Percentiles rank a stretch among this genome's conserved stretches.
Conservation (phyloP, 2,329 filamentous ascomycete species). For the Samsoniella hepiali region DNA sequence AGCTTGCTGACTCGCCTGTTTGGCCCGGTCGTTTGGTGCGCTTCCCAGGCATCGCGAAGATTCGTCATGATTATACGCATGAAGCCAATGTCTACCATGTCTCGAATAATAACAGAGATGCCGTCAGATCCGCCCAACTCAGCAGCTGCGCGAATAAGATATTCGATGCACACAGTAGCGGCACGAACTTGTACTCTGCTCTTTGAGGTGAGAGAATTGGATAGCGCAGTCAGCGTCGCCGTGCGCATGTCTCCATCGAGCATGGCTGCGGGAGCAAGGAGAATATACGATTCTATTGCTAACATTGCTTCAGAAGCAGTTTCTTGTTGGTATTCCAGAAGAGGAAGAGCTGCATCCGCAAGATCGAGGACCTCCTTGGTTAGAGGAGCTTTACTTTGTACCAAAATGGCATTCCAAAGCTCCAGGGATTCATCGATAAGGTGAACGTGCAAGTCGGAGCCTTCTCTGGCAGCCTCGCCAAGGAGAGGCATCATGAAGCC, state of each 20-base stretch:
- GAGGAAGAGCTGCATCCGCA: constrained; percentile 59
- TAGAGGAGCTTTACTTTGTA: constrained; percentile 61
- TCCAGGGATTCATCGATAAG: constrained; percentile 90
- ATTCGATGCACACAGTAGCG: constrained; percentile 60
- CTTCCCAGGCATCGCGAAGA: constrained; percentile 66
- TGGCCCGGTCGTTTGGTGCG: constrained; percentile 79
- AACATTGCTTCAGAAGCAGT: constrained; percentile 59
- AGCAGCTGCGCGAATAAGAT: constrained; percentile 61
- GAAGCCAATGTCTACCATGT: constrained; percentile 62
- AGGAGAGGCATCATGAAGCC: constrained; percentile 78
- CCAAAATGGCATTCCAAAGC: constrained; percentile 75
- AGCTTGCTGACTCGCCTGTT: constrained; percentile 67
- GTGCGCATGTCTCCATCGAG: constrained; percentile 54
- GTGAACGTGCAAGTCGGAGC: constrained; percentile 72
- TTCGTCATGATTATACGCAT: constrained; percentile 61
- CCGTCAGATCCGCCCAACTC: constrained; percentile 59
- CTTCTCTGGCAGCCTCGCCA: constrained; percentile 71
- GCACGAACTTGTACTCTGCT: constrained; percentile 58
- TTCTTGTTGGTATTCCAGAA: constrained; percentile 64
- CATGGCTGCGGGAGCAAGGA: constrained; percentile 66
- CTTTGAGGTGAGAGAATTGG: constrained; percentile 47
- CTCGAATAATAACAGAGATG: constrained; percentile 60
- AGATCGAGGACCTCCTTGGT: constrained; percentile 61
- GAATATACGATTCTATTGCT: constrained; percentile 67
- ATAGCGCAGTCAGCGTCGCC: constrained; percentile 48